Conservation (phyloP, 495 filamentous ascomycete genomes). For the Glarea lozoyensis region DNA sequence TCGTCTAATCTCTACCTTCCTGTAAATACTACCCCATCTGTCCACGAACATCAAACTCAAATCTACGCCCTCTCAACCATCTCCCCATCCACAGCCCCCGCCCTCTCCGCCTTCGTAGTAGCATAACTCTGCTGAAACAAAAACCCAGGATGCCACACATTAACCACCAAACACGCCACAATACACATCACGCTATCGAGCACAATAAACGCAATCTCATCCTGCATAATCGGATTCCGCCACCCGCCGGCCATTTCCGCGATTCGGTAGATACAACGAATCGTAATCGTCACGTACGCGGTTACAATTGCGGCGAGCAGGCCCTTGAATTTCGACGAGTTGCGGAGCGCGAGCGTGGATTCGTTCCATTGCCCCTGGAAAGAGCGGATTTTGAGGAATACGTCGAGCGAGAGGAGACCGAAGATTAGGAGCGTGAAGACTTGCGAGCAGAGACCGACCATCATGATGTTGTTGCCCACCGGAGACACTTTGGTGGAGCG, state of each 20-base stretch:
- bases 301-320: conserved; percentile 25
- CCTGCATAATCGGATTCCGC: conserved; percentile 29
- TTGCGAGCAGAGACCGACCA: conserved; percentile 53
- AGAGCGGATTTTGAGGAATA: conserved; percentile 34
- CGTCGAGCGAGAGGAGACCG: conserved; percentile 39
- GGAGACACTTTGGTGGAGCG: too few relatives aligned
- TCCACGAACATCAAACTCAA: too few relatives aligned
- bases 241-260: conserved; percentile 8
- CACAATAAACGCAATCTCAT: conserved; percentile 39
- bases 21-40: too few relatives aligned
- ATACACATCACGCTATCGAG: conserved; percentile 29
- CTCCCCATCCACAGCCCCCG: neutral
- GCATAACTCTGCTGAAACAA: conserved; percentile 5
- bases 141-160: conserved; percentile 8
- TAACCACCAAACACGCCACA: conserved; percentile 3
- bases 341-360: conserved; percentile 25
- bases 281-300: conserved; percentile 3
- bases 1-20: too few relatives aligned
- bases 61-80: too few relatives aligned
- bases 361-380: conserved; percentile 21
- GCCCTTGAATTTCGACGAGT: conserved; percentile 35
- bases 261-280: conserved; percentile 10
- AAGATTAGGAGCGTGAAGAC: conserved; percentile 42
- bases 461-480: conserved; percentile 63
- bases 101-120: neutral